These are phyloP conservation scores for Lactuca saligna DNA, from an alignment of 129 eudicot genomes.

Conservation along the genomic window DNA sequence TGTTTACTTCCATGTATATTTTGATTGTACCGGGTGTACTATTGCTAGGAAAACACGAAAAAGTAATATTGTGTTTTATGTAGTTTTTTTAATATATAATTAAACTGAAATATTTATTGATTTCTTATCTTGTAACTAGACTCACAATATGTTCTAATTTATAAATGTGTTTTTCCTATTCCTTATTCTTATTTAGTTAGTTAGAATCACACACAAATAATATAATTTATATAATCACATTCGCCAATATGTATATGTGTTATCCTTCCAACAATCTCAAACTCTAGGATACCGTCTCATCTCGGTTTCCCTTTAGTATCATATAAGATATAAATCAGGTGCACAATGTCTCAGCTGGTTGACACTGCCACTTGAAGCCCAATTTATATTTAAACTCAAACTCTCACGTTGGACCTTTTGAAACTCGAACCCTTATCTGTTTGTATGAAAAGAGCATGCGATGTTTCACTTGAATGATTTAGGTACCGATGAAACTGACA, in stretches of 20 bases:
- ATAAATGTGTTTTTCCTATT: not conserved
- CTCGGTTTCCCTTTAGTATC: no score
- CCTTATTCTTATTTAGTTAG: not conserved
- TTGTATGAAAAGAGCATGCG: no score
- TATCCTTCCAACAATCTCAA: no score
- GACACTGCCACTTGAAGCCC: no score
- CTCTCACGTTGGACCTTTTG: no score
- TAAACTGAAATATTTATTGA: not conserved
- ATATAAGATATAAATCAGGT: not conserved
- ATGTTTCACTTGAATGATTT: constrained; percentile 43
- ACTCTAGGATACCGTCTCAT: no score
- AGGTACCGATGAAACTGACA: constrained; percentile 75
- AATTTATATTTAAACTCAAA: no score
- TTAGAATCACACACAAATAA: not conserved
- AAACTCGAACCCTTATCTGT: no score
- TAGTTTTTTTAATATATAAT: no score
- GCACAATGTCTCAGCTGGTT: no score
- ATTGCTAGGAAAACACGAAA: not conserved
- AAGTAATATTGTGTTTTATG: not conserved
- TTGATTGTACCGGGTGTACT: constrained; percentile 8
- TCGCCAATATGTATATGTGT: no score
- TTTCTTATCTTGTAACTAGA: not conserved
- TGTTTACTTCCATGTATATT: constrained; percentile 16
- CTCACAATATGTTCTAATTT: not conserved
- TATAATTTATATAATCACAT: no score